Conservation (phyloP, 768 basidiomycete species). For the Mycena filopes region DNA sequence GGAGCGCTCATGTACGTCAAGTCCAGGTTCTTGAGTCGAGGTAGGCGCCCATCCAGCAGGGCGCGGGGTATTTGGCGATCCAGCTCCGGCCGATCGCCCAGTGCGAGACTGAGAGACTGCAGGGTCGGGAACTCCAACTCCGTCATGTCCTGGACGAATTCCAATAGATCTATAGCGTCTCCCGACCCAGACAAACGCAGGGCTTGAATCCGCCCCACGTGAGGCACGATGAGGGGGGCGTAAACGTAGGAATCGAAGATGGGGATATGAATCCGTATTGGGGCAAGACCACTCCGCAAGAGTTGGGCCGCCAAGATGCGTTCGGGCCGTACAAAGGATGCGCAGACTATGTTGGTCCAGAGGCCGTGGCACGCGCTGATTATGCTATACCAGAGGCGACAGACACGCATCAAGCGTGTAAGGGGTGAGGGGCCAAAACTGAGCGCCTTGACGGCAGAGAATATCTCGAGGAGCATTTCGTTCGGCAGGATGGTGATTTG, state of each 20-base stretch:
- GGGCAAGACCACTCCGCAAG: slow-evolving; percentile 1
- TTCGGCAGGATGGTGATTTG: slow-evolving; percentile 4
- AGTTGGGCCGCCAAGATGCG: slow-evolving; percentile 6
- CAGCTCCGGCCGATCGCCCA: slow-evolving; percentile 1
- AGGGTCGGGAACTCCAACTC: slow-evolving; percentile 8
- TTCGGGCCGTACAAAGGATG: not conserved
- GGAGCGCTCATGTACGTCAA: not conserved
- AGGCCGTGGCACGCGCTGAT: slow-evolving; percentile 1
- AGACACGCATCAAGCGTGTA: slow-evolving; percentile 3
- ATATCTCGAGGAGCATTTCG: slow-evolving; percentile 1
- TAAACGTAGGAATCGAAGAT: not conserved
- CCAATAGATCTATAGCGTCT: slow-evolving; percentile 4
- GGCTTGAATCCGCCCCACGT: not conserved
- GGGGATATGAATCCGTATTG: slow-evolving; percentile 3
- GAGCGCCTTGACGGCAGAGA: slow-evolving; percentile 7
- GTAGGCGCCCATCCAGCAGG: slow-evolving; percentile 1
- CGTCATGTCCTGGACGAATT: slow-evolving; percentile 6
- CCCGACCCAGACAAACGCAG: slow-evolving; percentile 1
- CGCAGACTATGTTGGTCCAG: not conserved
- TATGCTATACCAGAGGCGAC: slow-evolving; percentile 4
- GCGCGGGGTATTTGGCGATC: not conserved
- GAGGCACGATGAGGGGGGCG: slow-evolving; percentile 2
- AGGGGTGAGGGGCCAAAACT: not conserved
- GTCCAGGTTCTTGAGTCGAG: not conserved
- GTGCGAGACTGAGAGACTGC: not conserved